phyloP scores from a whole-genome alignment of 1,284 basidiomycete species.

The Athelia psychrophila region DNA sequence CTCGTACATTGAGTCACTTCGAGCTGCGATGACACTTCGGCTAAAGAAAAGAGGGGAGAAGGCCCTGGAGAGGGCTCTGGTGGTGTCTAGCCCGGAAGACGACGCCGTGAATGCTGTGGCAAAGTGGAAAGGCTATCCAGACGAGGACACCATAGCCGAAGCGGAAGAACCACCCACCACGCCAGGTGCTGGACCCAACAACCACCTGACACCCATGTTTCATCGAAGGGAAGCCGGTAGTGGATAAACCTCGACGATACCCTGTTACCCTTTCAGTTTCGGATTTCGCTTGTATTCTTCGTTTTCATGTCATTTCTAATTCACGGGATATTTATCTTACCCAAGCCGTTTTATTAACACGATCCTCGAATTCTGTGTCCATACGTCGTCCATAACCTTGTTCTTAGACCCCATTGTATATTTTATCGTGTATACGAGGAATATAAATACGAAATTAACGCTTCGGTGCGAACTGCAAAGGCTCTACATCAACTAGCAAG shows the following conservation, averaged over 20 bases:
- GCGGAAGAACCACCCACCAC: conserved; percentile 16
- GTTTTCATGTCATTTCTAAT: conserved; percentile 1
- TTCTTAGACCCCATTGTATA: too few relatives aligned
- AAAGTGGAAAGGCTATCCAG: conserved; percentile 49
- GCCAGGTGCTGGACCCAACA: not conserved
- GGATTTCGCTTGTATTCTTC: conserved; percentile 13
- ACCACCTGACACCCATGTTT: conserved; percentile 14
- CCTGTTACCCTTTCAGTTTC: conserved; percentile 8
- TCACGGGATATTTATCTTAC: conserved; percentile 9
- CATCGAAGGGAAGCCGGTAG: conserved; percentile 50
- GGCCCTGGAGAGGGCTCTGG: conserved; percentile 75
- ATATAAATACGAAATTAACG: too few relatives aligned
- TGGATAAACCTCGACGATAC: conserved; percentile 22
- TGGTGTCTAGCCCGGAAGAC: conserved; percentile 35
- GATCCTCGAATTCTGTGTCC: conserved; percentile 14
- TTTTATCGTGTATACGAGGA: too few relatives aligned
- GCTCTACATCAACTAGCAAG: conserved; percentile 10
- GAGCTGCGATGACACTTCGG: conserved; percentile 75
- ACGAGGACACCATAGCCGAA: conserved; percentile 36
- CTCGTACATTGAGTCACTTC: conserved; percentile 90
- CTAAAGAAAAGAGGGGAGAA: conserved; percentile 86
- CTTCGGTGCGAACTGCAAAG: too few relatives aligned
- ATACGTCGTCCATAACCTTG: not conserved
- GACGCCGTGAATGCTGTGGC: conserved; percentile 33
- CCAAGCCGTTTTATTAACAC: conserved; percentile 29